A percentile compares a stretch with the other conserved stretches of the same genome.
phyloP scores from a whole-genome alignment of 2,329 filamentous ascomycete species.

The Alternaria sp. region DNA sequence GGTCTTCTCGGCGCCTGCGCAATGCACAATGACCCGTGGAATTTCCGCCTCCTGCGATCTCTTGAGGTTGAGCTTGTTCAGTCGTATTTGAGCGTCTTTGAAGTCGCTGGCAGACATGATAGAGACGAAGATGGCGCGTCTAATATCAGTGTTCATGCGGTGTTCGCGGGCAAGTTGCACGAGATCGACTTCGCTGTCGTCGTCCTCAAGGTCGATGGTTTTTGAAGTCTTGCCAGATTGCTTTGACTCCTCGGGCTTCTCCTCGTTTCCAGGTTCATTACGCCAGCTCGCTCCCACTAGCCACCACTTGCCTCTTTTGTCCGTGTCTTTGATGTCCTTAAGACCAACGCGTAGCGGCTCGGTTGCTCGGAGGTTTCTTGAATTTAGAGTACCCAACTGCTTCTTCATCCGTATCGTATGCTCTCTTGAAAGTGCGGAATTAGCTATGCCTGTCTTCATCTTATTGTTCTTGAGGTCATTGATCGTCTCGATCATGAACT shows the following conservation, averaged over 20 bases:
- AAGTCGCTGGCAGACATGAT: conserved; percentile 86
- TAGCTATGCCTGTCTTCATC: conserved; percentile 74
- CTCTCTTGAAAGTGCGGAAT: conserved; percentile 76
- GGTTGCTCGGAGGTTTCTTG: conserved; percentile 70
- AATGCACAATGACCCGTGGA: conserved; percentile 85
- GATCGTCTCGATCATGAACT: conserved; percentile 97
- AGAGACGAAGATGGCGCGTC: conserved; percentile 89
- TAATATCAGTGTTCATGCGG: conserved; percentile 84
- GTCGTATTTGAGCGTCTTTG: conserved; percentile 80
- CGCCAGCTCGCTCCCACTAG: conserved; percentile 93
- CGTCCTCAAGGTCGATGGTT: conserved; percentile 22
- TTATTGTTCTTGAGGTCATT: conserved; percentile 94
- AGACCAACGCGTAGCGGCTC: conserved; percentile 85
- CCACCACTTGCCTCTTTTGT: conserved; percentile 97
- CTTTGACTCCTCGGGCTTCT: conserved; percentile 44
- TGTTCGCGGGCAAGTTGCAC: conserved; percentile 77
- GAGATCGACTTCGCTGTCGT: conserved; percentile 64
- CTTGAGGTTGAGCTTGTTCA: conserved; percentile 84
- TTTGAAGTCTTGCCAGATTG: conserved; percentile 24
- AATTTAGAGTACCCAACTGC: conserved; percentile 77
- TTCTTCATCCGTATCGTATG: conserved; percentile 91
- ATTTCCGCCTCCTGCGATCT: conserved; percentile 86
- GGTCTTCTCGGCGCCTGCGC: conserved; percentile 77
- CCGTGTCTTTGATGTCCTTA: conserved; percentile 79
- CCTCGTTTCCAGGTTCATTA: conserved; percentile 48